Evolutionary conservation across 169 alveolate species (phyloP).

Genomic region (Blepharisma undulans): DNA sequence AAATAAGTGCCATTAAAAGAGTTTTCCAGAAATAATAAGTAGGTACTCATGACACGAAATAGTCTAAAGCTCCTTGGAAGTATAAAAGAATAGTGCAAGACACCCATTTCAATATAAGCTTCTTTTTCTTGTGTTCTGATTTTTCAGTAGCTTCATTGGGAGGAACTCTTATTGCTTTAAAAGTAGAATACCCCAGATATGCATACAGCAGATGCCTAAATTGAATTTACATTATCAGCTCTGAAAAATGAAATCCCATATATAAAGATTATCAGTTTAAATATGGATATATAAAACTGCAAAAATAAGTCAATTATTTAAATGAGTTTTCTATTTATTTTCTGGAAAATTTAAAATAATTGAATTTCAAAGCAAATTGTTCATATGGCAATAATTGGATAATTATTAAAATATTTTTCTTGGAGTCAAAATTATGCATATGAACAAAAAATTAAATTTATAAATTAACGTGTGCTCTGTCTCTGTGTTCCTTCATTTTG

Average conservation of each 20-base stretch:
- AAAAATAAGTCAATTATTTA: too few species aligned
- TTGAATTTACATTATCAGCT: constrained; percentile 28
- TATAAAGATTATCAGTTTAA: not conserved
- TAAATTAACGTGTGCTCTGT: not conserved
- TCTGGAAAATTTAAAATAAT: not conserved
- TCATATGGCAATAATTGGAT: not conserved
- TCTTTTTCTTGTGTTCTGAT: not conserved
- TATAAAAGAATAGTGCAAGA: constrained; percentile 17
- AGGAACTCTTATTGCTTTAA: not conserved
- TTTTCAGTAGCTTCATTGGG: not conserved
- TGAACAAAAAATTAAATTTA: not conserved
- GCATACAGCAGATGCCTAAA: constrained; percentile 20
- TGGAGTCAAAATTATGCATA: not conserved
- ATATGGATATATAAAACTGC: not conserved
- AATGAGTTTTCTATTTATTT: too few species aligned
- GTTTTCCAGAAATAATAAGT: constrained; percentile 38
- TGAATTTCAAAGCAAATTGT: too few species aligned
- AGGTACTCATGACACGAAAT: constrained; percentile 7
- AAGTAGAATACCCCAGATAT: constrained; percentile 24
- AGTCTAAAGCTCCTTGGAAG: not conserved
- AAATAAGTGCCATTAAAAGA: not conserved
- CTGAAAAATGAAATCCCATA: constrained; percentile 24
- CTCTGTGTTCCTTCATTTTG: not conserved
- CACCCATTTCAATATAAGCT: constrained; percentile 29
- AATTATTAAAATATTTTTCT: too few species aligned